Conservation (phyloP, 345 rosid genomes). For the Orychophragmus violaceus region DNA sequence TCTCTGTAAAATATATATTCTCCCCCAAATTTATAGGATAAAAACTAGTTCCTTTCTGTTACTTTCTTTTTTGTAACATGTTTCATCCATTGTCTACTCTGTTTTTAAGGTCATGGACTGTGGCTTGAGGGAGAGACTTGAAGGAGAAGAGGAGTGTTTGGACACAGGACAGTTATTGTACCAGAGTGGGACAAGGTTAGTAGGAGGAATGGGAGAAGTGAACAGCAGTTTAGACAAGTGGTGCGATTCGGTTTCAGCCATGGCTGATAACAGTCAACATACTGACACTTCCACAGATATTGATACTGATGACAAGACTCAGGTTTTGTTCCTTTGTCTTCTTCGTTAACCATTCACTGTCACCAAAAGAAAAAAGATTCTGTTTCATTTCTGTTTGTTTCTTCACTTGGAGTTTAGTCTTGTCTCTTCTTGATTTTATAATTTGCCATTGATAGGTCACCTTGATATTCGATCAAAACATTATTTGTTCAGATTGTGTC, state of each 20-base stretch:
- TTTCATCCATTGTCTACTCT: constrained; percentile 3
- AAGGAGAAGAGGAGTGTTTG: constrained; percentile 49
- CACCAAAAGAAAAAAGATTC: constrained; percentile 13
- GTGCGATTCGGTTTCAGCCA: constrained; percentile 66
- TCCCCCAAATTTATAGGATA: neutral
- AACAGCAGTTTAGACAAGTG: constrained; percentile 56
- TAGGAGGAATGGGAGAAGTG: constrained; percentile 48
- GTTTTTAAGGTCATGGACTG: constrained; percentile 21
- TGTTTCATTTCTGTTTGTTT: constrained; percentile 23
- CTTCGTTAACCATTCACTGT: constrained; percentile 19
- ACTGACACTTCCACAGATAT: constrained; percentile 95
- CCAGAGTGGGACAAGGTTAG: constrained; percentile 43
- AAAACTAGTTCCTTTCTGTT: neutral
- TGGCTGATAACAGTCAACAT: constrained; percentile 84
- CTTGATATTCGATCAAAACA: constrained; percentile 23
- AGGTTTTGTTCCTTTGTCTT: constrained; percentile 47
- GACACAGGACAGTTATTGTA: constrained; percentile 56
- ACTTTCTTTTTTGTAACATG: neutral
- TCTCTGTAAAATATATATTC: neutral
- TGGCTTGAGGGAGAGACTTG: constrained; percentile 37
- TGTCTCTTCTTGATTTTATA: constrained; percentile 12
- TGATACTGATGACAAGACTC: constrained; percentile 77
- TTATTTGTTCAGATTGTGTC: constrained; percentile 5
- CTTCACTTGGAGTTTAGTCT: constrained; percentile 25
- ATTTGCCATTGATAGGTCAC: constrained; percentile 29